Evolutionary conservation across 2,329 filamentous ascomycete genomes (phyloP), one percentile per base, ranked within the genome.

Genomic region (Alternaria angustiovoidea): DNA sequence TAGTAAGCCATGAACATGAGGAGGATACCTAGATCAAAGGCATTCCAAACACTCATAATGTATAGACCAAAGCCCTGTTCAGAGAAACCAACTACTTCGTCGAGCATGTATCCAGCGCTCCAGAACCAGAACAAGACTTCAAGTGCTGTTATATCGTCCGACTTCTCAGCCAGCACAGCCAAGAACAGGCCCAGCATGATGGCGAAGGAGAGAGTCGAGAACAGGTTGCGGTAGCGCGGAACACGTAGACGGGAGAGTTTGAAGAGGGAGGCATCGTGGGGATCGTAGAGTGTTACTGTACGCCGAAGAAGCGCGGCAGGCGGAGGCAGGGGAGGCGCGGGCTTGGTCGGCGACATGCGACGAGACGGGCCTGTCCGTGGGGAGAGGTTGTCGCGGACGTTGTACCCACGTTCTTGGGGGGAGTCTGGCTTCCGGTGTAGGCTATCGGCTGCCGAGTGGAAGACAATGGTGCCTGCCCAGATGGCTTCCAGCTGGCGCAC

Each of bases 31-130:
- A 97, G 83, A 74, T 97, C 94, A 77, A 97, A 97, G 38, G 94
- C 88, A 77, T 97, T 97, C 94, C 94, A 97, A 77, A 97, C 95
- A 76, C 93, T 96, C 89, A 97, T 94, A 72, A 97, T 92, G 80
- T 97, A 98, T 30, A 98, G 86, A 38, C 93, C 94, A 76, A 97
- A 97, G 3, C 94, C 94, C 79, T 97, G 93, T 78, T 98, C 94
- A 67, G 94, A 97, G 83, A 97, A 97, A 11, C 94, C 94, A 18
- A 97, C 93, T 22, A 98, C 86, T 79, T 97, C 94, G 72, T 97
- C 94, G 32, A 97, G 87, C 93, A 97, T 96, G 78, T 96, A 97
- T 0, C 94, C 94, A 26, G 93, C 92, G 74, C 93, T 96, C 94
- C 94, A 98, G 78, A 97, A 92, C 94, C 94, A 98, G 79, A 98